Base-by-base conservation (phyloP, 352 stramenopile genomes). In the Pythium phragmitis region DNA sequence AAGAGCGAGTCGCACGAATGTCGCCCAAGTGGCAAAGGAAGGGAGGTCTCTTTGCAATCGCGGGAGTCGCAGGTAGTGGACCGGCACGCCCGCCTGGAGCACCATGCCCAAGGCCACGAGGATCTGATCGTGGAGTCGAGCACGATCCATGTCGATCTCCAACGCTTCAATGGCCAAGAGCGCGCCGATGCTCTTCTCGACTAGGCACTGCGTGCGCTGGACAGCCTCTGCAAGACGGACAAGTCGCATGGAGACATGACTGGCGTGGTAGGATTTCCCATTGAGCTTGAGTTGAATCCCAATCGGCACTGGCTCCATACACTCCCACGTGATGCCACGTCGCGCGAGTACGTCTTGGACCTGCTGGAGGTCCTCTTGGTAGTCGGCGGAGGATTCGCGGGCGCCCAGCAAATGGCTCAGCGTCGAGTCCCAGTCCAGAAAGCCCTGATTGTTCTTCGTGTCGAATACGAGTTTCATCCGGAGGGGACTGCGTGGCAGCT, bases 31-130 rank as follows among this genome's bases (percentile, higher is more conserved):
- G 4, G 41, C 7, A 7, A 53, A 50, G 19, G 30, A 30, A 14
- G 41, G 45, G 5, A 41, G 28, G 7, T 34, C 17, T 17, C 33
- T 12, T 19, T 34, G 12, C 0, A 34, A 30, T 21, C 13, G 26
- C 4, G 55, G 55, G 3, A 61, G 55, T 3, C 23, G 23, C 6
- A 61, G 14, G n/a, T 61, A 45, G 8, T 26, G 33, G 7, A 61
- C 30, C 4, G 41, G 55, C 12, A 53, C 43, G 34, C 55, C 55
- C 4, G 26, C n/a, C 19, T 53, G 42, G 8, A 61, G 55, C 16
- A 61, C 21, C 4, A 7, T 39, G 5, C 30, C 23, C 19, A 61
- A 16, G 16, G 55, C 42, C 33, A 53, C 42, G 14, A 61, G 45
- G 21, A 61, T 50, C 9, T 43, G 42, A 28, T 52, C 55, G 1